Conservation (phyloP, 1,284 basidiomycete genomes). For the Cutaneotrichosporon arboriforme region DNA sequence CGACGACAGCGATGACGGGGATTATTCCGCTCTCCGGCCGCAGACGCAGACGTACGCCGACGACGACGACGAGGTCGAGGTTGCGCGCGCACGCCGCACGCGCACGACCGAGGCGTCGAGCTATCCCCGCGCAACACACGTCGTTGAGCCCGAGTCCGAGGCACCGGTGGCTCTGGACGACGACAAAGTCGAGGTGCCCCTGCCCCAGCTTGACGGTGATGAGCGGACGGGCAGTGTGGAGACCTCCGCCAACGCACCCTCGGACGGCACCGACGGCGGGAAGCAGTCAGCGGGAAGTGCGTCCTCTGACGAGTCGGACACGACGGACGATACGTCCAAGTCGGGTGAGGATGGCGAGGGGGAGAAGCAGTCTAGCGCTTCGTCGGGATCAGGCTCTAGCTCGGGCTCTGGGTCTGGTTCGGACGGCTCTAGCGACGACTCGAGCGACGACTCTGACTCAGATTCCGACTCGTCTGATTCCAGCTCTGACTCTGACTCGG, state of each 20-base stretch:
- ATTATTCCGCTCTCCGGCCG: slow-evolving; percentile 10
- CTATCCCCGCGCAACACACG: not conserved
- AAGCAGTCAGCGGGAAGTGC: not conserved
- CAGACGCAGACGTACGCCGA: slow-evolving; percentile 6
- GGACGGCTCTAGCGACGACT: slow-evolving; percentile 6
- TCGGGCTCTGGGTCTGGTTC: slow-evolving; percentile 12
- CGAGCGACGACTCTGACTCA: slow-evolving; percentile 4
- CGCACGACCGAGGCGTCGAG: slow-evolving; percentile 2
- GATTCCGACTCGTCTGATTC: slow-evolving; percentile 12
- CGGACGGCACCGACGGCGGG: not conserved
- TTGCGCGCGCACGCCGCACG: slow-evolving; percentile 9
- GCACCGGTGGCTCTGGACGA: slow-evolving; percentile 11
- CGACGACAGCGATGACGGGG: slow-evolving; percentile 21
- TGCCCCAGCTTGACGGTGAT: too few species aligned
- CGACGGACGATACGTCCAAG: slow-evolving; percentile 7
- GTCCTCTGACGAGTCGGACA: not conserved
- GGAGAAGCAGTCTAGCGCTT: too few species aligned
- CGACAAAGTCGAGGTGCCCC: not conserved
- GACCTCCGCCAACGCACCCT: too few species aligned
- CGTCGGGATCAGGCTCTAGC: too few species aligned
- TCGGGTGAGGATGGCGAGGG: not conserved
- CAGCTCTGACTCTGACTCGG: slow-evolving; percentile 15
- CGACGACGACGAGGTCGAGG: slow-evolving; percentile 17
- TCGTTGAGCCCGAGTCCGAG: too few species aligned
- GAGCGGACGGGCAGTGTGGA: too few species aligned